Evolutionary conservation across 441 rosid genomes (phyloP), one percentile per base, ranked within the genome.

Genomic region (Iberis amara): DNA sequence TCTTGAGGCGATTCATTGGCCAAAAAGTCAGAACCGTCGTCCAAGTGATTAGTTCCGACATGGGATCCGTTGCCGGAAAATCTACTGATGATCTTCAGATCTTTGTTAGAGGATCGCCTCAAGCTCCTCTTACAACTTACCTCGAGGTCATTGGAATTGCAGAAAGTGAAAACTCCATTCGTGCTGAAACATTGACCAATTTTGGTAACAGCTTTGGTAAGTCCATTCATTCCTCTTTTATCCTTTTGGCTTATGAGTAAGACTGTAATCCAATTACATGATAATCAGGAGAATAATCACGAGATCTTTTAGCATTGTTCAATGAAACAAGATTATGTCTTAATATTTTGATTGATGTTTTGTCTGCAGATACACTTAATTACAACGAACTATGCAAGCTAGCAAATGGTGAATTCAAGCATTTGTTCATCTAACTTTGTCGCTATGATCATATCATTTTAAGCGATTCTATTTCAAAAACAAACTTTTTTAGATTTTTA

Each of bases 141-240:
- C 75, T 91, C 28, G 96, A 88, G 73, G 83, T 88, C 41, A 76
- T 85, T 70, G 96, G 98, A 11, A 80, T 88, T 66, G 96, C 95
- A 46, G 95, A 88, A 33, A 60, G 69, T 66, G 94, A 82, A 3
- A 64, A 57, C 56, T 63, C 89, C 39, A 82, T 91, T 27, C 71
- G 69, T 27, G 87, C 96, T 68, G 86, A 88, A 23, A 47, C 63
- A 18, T 82, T 80, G 82, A 88, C 87, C 65, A 80, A 80, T 57
- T 91, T 91, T 42, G 96, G 95, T 0, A 78, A 82, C 53, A 24
- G 57, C 0, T 83, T 88, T 59, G 98, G 98, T 91, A 81, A 49
- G 28, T 24, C 3, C 11, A 38, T 31, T 31, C 15, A 9, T 23
- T 42, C 21, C n/a, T 47, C n/a, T n/a, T 11, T 44, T 8, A 6